Percentiles rank a stretch among this genome's conserved stretches.
These are phyloP conservation scores for Paramecium octaurelia DNA, from an alignment of 73 alveolate species.

Conservation along the genomic window DNA sequence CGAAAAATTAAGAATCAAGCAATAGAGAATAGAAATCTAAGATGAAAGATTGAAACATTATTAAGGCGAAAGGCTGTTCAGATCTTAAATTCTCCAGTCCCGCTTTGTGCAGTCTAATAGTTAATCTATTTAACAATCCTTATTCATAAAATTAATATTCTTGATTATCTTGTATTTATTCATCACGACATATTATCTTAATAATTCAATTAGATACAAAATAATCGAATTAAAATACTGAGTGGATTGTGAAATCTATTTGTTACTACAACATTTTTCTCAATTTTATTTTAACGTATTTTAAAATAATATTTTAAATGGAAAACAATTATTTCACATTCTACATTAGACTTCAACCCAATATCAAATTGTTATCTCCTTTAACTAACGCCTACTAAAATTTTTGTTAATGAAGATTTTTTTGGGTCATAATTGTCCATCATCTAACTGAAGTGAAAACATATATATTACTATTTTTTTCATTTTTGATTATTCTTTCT, in stretches of 20 bases:
- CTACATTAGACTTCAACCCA: background rate
- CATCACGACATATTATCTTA: background rate
- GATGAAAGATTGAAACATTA: background rate
- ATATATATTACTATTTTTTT: too few species aligned
- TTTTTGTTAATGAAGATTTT: too few species aligned
- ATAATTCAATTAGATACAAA: too few species aligned
- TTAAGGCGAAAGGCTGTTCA: background rate
- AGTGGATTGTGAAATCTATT: too few species aligned
- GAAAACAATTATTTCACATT: background rate
- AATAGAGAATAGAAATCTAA: background rate
- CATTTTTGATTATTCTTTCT: too few species aligned
- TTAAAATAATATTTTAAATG: too few species aligned
- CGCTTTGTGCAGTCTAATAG: background rate
- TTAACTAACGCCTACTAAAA: background rate
- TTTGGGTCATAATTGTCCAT: too few species aligned
- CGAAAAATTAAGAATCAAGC: background rate
- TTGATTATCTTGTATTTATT: background rate
- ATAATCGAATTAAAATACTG: too few species aligned
- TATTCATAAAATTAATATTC: background rate
- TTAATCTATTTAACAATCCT: background rate
- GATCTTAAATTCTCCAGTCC: background rate
- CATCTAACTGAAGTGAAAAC: background rate
- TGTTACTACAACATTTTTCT: too few species aligned
- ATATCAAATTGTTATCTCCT: background rate
- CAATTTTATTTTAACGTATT: too few species aligned